phyloP scores from a whole-genome alignment of 2,329 filamentous ascomycete species.

The Fusarium neocosmosporiellum region DNA sequence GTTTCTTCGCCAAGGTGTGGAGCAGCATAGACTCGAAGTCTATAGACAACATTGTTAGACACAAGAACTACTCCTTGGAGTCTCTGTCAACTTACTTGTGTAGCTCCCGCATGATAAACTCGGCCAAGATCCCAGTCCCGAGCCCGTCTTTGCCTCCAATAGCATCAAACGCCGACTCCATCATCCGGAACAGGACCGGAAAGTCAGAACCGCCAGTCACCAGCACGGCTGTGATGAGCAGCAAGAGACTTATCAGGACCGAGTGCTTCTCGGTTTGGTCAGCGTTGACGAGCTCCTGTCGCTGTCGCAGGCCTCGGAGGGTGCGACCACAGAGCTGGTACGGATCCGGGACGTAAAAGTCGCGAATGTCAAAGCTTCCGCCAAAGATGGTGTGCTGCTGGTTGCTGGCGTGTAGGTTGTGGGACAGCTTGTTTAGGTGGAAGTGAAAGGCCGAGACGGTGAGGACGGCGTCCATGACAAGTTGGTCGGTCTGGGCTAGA shows the following conservation, averaged over 20 bases:
- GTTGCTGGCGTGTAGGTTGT: background rate
- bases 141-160: constrained; percentile 39
- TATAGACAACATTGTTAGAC: background rate
- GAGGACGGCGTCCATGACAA: constrained; percentile 37
- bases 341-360: constrained; percentile 18
- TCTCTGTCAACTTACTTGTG: constrained; percentile 34
- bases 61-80: fast-evolving
- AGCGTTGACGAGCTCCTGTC: constrained; percentile 24
- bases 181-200: constrained; percentile 39
- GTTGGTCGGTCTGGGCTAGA: constrained; percentile 29
- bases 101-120: constrained; percentile 41
- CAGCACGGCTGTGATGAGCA: constrained; percentile 39
- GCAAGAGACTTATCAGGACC: constrained; percentile 37
- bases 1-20: constrained; percentile 40
- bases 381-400: background rate
- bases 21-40: constrained; percentile 40
- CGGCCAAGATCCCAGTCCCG: constrained; percentile 27
- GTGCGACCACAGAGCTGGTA: constrained; percentile 28
- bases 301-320: constrained; percentile 24
- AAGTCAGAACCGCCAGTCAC: constrained; percentile 44
- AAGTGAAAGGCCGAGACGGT: constrained; percentile 36
- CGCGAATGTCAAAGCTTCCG: background rate
- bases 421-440: constrained; percentile 13
- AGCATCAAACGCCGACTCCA: constrained; percentile 41
- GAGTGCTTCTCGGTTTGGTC: constrained; percentile 27